Evolutionary conservation across 164 flowering plant genomes (phyloP).

Genomic region (Vitis rupestris): DNA sequence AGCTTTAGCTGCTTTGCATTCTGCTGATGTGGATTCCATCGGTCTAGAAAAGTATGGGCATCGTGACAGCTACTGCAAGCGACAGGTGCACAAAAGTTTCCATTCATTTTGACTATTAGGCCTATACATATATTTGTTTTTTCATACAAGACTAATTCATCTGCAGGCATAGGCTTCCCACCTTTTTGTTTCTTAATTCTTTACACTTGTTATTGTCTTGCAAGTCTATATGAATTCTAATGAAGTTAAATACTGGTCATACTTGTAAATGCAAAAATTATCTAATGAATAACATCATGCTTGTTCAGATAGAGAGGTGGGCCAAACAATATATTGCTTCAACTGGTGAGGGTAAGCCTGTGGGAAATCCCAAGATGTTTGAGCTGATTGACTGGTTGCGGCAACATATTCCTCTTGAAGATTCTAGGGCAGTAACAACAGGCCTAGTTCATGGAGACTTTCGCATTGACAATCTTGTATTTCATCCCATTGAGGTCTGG

Average conservation of each 20-base stretch:
- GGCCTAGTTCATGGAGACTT: constrained; percentile 98
- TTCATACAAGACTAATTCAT: no score
- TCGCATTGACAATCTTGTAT: constrained; percentile 89
- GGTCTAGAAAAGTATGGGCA: constrained; percentile 78
- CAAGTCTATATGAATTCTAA: neutral
- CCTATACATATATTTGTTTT: neutral
- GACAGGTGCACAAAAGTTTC: constrained; percentile 56
- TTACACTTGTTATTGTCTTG: neutral
- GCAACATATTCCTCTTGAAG: constrained; percentile 75
- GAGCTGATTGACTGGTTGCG: constrained; percentile 72
- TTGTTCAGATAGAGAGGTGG: constrained; percentile 88
- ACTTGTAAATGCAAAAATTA: neutral
- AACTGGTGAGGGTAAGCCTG: constrained; percentile 81
- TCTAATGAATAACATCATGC: neutral
- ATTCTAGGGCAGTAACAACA: constrained; percentile 66
- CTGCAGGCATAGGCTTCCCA: no score
- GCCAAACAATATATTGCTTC: constrained; percentile 84
- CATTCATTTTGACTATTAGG: neutral
- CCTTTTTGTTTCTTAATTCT: no score
- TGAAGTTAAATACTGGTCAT: neutral
- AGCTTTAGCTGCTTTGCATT: constrained; percentile 75
- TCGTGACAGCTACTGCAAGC: constrained; percentile 69
- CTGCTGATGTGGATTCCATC: constrained; percentile 68
- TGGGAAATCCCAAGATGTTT: constrained; percentile 82
- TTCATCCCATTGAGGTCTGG: constrained; percentile 87